Conservation (phyloP, 352 stramenopile genomes). For the Phytopythium helicoides region DNA sequence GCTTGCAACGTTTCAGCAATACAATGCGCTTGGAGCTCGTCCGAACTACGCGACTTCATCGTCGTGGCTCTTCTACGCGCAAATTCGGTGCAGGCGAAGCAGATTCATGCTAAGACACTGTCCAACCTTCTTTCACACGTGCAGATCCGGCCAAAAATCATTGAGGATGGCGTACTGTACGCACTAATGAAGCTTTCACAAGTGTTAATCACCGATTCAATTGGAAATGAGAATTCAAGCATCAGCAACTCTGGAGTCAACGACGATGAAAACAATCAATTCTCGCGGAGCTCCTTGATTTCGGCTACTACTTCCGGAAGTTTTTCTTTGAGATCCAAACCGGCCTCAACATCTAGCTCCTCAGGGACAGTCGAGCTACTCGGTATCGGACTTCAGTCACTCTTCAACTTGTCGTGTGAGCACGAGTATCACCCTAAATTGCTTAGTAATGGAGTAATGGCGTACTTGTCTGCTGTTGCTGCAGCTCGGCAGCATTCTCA, state of each 20-base stretch:
- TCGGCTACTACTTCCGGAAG: neutral
- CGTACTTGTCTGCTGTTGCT: constrained; percentile 59
- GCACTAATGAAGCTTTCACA: constrained; percentile 81
- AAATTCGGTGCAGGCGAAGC: constrained; percentile 78
- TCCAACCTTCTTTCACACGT: constrained; percentile 73
- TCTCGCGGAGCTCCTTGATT: neutral
- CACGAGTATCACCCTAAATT: constrained; percentile 66
- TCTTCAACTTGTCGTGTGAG: constrained; percentile 79
- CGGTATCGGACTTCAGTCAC: constrained; percentile 60
- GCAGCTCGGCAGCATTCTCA: constrained; percentile 1
- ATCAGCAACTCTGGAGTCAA: neutral
- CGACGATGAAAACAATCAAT: neutral
- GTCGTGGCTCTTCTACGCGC: constrained; percentile 72
- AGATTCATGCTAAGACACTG: constrained; percentile 81
- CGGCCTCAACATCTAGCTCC: neutral
- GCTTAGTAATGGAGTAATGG: constrained; percentile 66
- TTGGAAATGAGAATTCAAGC: neutral
- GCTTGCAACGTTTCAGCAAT: constrained; percentile 75
- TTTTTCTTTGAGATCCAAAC: neutral
- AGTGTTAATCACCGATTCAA: constrained; percentile 26
- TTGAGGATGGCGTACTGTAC: constrained; percentile 78
- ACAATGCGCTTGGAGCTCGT: constrained; percentile 66
- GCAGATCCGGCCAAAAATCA: constrained; percentile 43
- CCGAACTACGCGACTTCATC: constrained; percentile 82
- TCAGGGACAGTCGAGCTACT: constrained; percentile 58